Conservation (phyloP, 805 yeast species). For the Cyberlindnera maclurae region DNA sequence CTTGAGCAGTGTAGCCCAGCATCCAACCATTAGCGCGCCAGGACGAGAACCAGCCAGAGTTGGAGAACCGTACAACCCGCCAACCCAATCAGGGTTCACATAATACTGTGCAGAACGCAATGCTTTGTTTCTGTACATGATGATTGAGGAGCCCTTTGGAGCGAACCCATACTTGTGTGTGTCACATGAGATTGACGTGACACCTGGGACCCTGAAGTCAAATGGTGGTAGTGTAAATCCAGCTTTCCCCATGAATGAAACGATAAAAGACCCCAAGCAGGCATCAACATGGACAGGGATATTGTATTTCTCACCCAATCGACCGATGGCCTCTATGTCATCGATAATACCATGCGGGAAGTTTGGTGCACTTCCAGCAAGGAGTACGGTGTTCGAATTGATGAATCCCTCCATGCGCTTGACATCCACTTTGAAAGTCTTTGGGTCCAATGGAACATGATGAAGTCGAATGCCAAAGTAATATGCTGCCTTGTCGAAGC, state of each 20-base stretch:
- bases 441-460: slow-evolving; percentile 69
- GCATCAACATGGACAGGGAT: slow-evolving; percentile 95
- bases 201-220: slow-evolving; percentile 84
- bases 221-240: slow-evolving; percentile 46
- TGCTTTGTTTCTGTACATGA: slow-evolving; percentile 72
- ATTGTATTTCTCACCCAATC: slow-evolving; percentile 41
- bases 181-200: slow-evolving; percentile 97
- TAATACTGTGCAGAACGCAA: slow-evolving; percentile 80
- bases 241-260: slow-evolving; percentile 67
- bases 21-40: slow-evolving; percentile 95
- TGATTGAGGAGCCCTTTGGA: slow-evolving; percentile 90
- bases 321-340: slow-evolving; percentile 73
- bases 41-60: slow-evolving; percentile 96
- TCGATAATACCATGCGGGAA: slow-evolving; percentile 96
- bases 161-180: slow-evolving; percentile 99
- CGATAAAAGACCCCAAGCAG: slow-evolving; percentile 88
- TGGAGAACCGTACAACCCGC: slow-evolving; percentile 95
- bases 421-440: slow-evolving; percentile 60
- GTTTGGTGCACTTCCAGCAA: slow-evolving; percentile 94
- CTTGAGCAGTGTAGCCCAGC: slow-evolving; percentile 88
- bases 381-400: slow-evolving; percentile 70
- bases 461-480: slow-evolving; percentile 83
- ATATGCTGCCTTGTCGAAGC: slow-evolving; percentile 85
- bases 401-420: slow-evolving; percentile 55
- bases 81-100: slow-evolving; percentile 79